Base-by-base conservation (phyloP, 371 early-diverging fungal species). In the Saksenaea oblongispora region DNA sequence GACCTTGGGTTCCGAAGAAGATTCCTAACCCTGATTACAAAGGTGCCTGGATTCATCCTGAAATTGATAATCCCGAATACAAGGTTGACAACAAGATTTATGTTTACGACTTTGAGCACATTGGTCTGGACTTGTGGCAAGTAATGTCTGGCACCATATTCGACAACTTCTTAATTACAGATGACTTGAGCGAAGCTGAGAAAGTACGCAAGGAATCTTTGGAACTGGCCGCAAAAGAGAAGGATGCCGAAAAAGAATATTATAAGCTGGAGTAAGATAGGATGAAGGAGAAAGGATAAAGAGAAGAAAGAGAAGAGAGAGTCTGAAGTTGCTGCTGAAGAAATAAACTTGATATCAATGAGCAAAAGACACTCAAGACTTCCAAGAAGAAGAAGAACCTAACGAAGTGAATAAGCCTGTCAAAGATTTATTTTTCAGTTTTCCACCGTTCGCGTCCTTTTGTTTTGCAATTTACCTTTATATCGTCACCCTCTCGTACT, bases 121-220 rank as follows among this genome's bases (percentile, higher is more conserved):
- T 96, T 63, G 99, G 97, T 58, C 86, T 98, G 65, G 99, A 98
- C 79, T 76, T 98, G 66, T 98, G 98, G 99, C 95, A 95, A 73
- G 95, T 98, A 85, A 94, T 94, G 85, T 82, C 90, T 65, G 91
- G 90, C 54, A 91, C 95, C 61, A 83, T 91, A 66, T 98, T 98
- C 78, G 95, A 98, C 79, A 95, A 97, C 82, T 87, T 98, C 72
- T 85, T 94, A 70, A 72, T 94, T 55, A 87, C 90, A 22, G 84
- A 85, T 28, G 86, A 87, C 67, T 66, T 90, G 36, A 91, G 89
- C 22, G 84, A 88, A 70, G 89, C 89, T 58, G 75, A 87, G 65
- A 82, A 87, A 64, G 67, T 89, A 26, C 87, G 87, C 26, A 74
- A 88, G 2, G 88, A 93, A 44, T 86, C 89, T 53, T 85, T 70